These are phyloP conservation scores for Vitis rupestris DNA, from an alignment of 164 flowering plant species.

Conservation along the genomic window DNA sequence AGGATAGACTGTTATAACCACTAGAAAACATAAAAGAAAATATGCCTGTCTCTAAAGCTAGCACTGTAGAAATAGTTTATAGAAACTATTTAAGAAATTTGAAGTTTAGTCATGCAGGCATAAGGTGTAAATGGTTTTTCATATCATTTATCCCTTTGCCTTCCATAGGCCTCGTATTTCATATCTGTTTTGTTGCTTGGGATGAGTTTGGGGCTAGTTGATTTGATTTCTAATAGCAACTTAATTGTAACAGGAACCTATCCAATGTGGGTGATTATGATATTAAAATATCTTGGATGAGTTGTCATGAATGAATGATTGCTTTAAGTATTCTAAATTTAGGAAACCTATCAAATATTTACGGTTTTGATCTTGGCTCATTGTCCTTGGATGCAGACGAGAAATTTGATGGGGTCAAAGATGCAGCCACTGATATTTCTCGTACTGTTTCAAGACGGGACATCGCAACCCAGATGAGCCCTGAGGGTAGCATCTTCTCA, in stretches of 20 bases:
- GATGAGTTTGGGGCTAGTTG: neutral
- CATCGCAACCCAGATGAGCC: constrained; percentile 98
- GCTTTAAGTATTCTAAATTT: too few relatives aligned
- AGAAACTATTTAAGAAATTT: neutral
- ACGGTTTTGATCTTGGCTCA: neutral
- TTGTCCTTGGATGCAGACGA: constrained; percentile 40
- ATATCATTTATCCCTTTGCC: neutral
- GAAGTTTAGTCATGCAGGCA: neutral
- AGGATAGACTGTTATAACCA: too few relatives aligned
- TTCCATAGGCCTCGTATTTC: neutral
- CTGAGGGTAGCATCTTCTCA: constrained; percentile 59
- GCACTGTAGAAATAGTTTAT: neutral
- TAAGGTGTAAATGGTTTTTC: neutral
- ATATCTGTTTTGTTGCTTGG: neutral
- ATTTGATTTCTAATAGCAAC: too few relatives aligned
- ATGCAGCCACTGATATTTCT: constrained; percentile 54
- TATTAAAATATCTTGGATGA: too few relatives aligned
- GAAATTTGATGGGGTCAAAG: constrained; percentile 37
- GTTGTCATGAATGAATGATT: too few relatives aligned
- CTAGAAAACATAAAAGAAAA: too few relatives aligned
- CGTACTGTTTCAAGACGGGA: constrained; percentile 78
- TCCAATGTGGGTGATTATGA: too few relatives aligned
- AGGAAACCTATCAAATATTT: neutral
- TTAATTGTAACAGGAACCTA: too few relatives aligned
- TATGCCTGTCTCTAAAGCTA: neutral